A percentile compares a stretch with the other conserved stretches of the same genome.
These are phyloP conservation scores for Lenwebbia sp. DNA, from an alignment of 345 rosid species.

Conservation along the genomic window DNA sequence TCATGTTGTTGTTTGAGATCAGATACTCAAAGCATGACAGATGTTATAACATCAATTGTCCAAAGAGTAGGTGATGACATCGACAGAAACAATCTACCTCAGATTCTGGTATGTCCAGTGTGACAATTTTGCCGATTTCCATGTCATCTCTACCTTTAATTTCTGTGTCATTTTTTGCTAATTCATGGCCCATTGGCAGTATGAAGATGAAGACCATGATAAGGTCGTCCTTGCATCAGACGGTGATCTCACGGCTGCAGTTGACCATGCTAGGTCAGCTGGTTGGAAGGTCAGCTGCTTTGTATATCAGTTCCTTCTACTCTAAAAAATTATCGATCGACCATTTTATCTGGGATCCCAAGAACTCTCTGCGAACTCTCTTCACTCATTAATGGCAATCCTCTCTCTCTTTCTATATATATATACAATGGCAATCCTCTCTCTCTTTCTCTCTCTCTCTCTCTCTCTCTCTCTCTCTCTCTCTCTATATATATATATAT, in stretches of 20 bases:
- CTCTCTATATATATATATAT: too few relatives aligned
- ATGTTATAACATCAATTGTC: slow-evolving; percentile 69
- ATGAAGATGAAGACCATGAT: slow-evolving; percentile 95
- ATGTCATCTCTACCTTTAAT: background rate
- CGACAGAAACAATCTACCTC: slow-evolving; percentile 67
- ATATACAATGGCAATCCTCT: too few relatives aligned
- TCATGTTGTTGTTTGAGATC: slow-evolving; percentile 4
- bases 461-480: background rate
- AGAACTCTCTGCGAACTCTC: background rate
- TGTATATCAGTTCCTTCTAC: background rate
- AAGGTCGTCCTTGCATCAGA: slow-evolving; percentile 87
- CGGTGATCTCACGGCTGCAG: slow-evolving; percentile 71
- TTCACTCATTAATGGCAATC: background rate
- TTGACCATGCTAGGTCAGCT: slow-evolving; percentile 82
- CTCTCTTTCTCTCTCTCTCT: background rate
- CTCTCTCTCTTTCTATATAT: too few relatives aligned
- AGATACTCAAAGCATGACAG: slow-evolving; percentile 76
- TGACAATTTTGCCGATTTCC: background rate
- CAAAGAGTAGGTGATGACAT: slow-evolving; percentile 85
- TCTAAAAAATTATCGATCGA: background rate
- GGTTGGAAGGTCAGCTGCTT: slow-evolving; percentile 72
- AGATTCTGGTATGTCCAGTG: slow-evolving; percentile 50
- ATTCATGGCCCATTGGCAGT: slow-evolving; percentile 27
- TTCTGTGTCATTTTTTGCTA: background rate
- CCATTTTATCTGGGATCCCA: background rate